Conservation (phyloP, 2,329 filamentous ascomycete genomes). For the Tolypocladium endophyticum region DNA sequence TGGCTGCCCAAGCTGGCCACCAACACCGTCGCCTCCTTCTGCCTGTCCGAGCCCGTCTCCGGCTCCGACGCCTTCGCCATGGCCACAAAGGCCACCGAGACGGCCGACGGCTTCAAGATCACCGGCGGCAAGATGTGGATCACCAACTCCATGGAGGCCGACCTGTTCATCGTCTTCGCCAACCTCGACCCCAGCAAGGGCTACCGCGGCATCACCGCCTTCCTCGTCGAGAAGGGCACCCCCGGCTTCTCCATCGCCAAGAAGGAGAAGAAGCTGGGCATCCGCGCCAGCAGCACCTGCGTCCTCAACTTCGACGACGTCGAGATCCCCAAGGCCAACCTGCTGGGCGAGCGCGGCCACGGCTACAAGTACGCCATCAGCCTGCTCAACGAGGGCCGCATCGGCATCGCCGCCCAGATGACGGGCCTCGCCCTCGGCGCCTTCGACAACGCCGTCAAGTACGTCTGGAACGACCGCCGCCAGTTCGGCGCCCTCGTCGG, state of each 20-base stretch:
- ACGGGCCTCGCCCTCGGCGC: constrained; percentile 89
- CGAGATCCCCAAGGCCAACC: constrained; percentile 74
- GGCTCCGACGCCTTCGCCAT: constrained; percentile 95
- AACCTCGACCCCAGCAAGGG: constrained; percentile 87
- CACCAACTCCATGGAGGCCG: constrained; percentile 89
- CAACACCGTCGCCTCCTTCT: constrained; percentile 83
- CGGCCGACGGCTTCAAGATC: constrained; percentile 73
- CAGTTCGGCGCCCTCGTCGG: constrained; percentile 92
- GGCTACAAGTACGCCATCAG: constrained; percentile 98
- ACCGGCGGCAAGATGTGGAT: constrained; percentile 99
- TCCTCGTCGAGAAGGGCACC: constrained; percentile 82
- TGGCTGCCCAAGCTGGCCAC: constrained; percentile 88
- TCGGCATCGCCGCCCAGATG: constrained; percentile 98
- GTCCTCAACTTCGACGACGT: constrained; percentile 97
- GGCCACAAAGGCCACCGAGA: constrained; percentile 81
- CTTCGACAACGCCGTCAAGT: constrained; percentile 85
- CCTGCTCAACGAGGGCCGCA: constrained; percentile 89
- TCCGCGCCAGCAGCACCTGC: constrained; percentile 90
- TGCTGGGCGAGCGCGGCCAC: constrained; percentile 79
- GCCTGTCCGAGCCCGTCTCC: constrained; percentile 82
- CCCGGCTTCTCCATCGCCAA: constrained; percentile 92
- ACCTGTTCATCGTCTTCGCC: constrained; percentile 95
- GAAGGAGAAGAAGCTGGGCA: constrained; percentile 99
- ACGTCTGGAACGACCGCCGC: constrained; percentile 96
- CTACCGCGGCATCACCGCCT: constrained; percentile 95